Conservation (phyloP, 441 rosid genomes). For the Pelargonium myrrhifolium region DNA sequence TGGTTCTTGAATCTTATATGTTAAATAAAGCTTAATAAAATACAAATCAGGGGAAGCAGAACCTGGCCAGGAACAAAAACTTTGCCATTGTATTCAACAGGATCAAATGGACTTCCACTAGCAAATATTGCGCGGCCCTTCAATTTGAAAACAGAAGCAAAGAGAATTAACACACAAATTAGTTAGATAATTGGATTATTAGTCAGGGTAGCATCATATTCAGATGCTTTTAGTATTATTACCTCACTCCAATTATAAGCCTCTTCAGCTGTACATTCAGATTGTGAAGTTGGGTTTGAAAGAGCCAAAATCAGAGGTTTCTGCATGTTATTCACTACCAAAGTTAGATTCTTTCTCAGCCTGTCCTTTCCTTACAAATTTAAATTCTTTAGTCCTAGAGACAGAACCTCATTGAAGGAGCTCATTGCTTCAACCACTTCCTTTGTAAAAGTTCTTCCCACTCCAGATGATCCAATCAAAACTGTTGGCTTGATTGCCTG, state of each 20-base stretch:
- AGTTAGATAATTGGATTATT: neutral
- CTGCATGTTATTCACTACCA: neutral
- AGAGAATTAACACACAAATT: neutral
- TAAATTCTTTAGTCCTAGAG: neutral
- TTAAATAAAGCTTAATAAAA: neutral
- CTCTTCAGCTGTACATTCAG: constrained; percentile 24
- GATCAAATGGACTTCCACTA: neutral
- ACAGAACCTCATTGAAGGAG: constrained; percentile 16
- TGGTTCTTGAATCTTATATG: neutral
- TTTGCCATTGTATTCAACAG: neutral
- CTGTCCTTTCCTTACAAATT: neutral
- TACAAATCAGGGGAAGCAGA: neutral
- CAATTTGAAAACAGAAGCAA: too few species aligned
- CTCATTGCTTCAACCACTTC: constrained; percentile 21
- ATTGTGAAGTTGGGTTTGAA: constrained; percentile 22
- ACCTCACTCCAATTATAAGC: constrained; percentile 25
- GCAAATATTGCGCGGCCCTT: neutral
- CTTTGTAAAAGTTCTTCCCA: constrained; percentile 21
- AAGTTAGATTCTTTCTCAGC: too few species aligned
- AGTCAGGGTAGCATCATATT: too few species aligned
- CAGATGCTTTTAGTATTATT: neutral
- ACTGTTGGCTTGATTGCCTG: constrained; percentile 20
- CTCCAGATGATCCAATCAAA: constrained; percentile 23
- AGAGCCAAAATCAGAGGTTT: constrained; percentile 21
- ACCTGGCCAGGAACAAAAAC: neutral